These are phyloP conservation scores for Vitellaria paradoxa DNA, from an alignment of 179 eudicot genomes.

Conservation along the genomic window DNA sequence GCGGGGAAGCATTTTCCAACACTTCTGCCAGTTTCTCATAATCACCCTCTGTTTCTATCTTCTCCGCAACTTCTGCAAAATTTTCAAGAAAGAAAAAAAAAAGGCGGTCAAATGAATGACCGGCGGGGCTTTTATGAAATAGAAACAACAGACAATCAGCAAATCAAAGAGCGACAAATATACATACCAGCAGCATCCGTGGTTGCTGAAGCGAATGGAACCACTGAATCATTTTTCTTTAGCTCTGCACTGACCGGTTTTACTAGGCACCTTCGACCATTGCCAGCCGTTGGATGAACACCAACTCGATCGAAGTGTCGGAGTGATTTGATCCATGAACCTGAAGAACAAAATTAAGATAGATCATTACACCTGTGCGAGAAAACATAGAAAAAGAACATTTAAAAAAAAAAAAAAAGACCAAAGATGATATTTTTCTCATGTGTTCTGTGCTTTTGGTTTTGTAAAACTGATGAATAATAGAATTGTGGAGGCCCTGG, in stretches of 20 bases:
- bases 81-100: background rate
- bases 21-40: constrained; percentile 59
- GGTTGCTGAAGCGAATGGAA: constrained; percentile 52
- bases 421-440: background rate
- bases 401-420: too few species aligned
- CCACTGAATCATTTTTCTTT: constrained; percentile 49
- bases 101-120: constrained; percentile 16
- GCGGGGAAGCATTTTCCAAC: constrained; percentile 79
- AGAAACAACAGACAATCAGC: background rate
- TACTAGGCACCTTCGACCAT: constrained; percentile 29
- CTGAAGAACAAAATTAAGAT: constrained; percentile 21
- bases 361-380: too few species aligned
- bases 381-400: too few species aligned
- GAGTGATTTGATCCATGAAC: constrained; percentile 35
- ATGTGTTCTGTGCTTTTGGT: background rate
- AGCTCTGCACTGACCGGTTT: constrained; percentile 53
- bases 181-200: constrained; percentile 45
- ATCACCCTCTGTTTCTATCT: constrained; percentile 43
- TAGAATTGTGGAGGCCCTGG: background rate
- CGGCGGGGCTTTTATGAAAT: background rate
- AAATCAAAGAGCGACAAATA: background rate
- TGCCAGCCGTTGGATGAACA: constrained; percentile 17
- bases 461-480: background rate
- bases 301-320: constrained; percentile 41
- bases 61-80: constrained; percentile 52